phyloP scores from a whole-genome alignment of 2,329 filamentous ascomycete species.

The Blastomyces parvus region DNA sequence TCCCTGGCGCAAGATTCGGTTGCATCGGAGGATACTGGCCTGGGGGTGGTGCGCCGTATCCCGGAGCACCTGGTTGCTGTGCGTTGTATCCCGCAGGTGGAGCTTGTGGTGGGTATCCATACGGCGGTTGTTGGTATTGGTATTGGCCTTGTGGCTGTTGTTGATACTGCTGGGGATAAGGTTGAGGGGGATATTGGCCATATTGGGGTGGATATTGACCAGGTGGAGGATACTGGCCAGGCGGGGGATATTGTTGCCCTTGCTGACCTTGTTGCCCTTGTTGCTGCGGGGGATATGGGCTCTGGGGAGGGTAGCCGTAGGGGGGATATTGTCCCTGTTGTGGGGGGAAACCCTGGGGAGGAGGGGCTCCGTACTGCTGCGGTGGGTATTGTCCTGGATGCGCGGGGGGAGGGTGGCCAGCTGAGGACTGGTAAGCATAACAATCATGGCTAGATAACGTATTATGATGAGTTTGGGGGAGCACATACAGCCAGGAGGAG shows the following conservation, averaged over 20 bases:
- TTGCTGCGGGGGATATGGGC: conserved; percentile 8
- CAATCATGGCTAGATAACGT: not conserved
- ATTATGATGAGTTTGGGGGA: not conserved
- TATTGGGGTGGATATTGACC: conserved; percentile 7
- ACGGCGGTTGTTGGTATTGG: conserved; percentile 10
- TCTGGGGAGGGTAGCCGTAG: conserved; percentile 6
- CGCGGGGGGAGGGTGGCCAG: not conserved
- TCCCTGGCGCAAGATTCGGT: conserved; percentile 27
- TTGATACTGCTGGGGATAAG: conserved; percentile 7
- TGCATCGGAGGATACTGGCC: not conserved
- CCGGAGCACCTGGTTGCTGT: conserved; percentile 4
- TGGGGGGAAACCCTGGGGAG: not conserved
- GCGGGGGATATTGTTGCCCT: conserved; percentile 13
- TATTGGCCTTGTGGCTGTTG: conserved; percentile 11
- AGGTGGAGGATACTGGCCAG: conserved; percentile 13
- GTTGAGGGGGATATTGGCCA: conserved; percentile 5
- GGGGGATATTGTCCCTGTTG: not conserved
- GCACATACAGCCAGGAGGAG: conserved; percentile 1
- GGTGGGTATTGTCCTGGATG: conserved; percentile 5
- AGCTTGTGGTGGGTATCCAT: conserved; percentile 12
- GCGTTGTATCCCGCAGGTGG: conserved; percentile 7
- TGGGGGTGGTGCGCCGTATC: conserved; percentile 10
- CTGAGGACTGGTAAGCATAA: not conserved
- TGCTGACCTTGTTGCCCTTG: conserved; percentile 12
- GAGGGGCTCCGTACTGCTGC: not conserved